Percentiles rank a stretch among this genome's conserved stretches.
Conservation (phyloP, 2,329 filamentous ascomycete genomes). For the Colletotrichum viniferum region DNA sequence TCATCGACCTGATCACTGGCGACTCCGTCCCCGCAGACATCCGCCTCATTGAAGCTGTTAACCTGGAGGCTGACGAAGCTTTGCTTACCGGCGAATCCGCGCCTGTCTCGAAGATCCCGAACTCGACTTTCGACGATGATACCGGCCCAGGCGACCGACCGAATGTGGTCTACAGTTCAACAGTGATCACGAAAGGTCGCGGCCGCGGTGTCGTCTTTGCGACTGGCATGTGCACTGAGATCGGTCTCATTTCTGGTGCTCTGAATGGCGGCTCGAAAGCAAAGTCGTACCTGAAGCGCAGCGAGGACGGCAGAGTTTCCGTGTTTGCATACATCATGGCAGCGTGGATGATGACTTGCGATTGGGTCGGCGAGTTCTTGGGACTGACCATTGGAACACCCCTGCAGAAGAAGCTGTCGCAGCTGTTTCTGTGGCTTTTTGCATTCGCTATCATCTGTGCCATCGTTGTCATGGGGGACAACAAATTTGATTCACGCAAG, state of each 20-base stretch:
- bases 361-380: conserved; percentile 50
- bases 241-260: conserved; percentile 62
- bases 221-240: conserved; percentile 65
- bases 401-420: conserved; percentile 71
- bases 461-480: conserved; percentile 49
- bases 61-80: conserved; percentile 71
- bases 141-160: conserved; percentile 60
- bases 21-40: conserved; percentile 68
- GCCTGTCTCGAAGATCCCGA: conserved; percentile 59
- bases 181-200: conserved; percentile 65
- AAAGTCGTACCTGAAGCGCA: conserved; percentile 42
- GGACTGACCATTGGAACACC: conserved; percentile 65
- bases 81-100: conserved; percentile 69
- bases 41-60: conserved; percentile 62
- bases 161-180: conserved; percentile 68
- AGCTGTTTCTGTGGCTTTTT: conserved; percentile 72
- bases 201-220: conserved; percentile 65
- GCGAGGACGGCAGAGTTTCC: conserved; percentile 43
- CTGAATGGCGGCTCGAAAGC: conserved; percentile 41
- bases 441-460: conserved; percentile 56
- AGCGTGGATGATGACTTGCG: conserved; percentile 41
- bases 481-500: conserved; percentile 40
- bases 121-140: conserved; percentile 43
- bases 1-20: conserved; percentile 58
- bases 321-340: conserved; percentile 32